These are phyloP conservation scores for Solanum sparsipilum DNA, from an alignment of 257 asterid genomes.

Conservation along the genomic window DNA sequence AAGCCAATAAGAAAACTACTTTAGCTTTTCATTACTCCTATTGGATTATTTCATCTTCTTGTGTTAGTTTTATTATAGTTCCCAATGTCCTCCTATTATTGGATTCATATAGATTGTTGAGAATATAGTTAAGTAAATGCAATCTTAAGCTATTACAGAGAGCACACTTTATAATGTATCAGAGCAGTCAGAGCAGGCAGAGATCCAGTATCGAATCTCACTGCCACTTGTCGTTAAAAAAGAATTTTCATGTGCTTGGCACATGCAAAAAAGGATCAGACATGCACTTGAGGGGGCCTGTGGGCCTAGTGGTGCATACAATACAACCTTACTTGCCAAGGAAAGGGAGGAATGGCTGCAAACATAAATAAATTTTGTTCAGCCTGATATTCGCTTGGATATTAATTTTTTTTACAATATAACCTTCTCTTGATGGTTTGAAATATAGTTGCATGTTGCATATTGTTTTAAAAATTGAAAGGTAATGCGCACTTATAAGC, in stretches of 20 bases:
- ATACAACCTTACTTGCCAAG: neutral
- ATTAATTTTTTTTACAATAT: neutral
- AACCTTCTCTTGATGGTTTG: neutral
- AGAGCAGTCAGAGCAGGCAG: neutral
- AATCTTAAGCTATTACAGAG: neutral
- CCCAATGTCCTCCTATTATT: neutral
- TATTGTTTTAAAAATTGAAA: neutral
- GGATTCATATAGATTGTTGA: neutral
- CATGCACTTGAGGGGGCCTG: neutral
- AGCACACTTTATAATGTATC: neutral
- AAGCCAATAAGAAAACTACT: neutral
- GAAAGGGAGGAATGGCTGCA: neutral
- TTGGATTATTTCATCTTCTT: neutral
- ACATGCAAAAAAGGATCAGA: neutral
- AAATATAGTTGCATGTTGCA: neutral
- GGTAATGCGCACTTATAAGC: neutral
- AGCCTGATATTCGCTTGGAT: neutral
- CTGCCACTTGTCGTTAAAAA: neutral
- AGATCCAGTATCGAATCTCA: neutral
- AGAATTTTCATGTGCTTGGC: neutral
- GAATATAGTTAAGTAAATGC: neutral
- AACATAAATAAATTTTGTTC: neutral
- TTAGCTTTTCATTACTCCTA: neutral
- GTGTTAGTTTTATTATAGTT: neutral
- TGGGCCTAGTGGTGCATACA: neutral